Evolutionary conservation across 257 asterid genomes (phyloP).

Genomic region (Ophiorrhiza pumila): DNA sequence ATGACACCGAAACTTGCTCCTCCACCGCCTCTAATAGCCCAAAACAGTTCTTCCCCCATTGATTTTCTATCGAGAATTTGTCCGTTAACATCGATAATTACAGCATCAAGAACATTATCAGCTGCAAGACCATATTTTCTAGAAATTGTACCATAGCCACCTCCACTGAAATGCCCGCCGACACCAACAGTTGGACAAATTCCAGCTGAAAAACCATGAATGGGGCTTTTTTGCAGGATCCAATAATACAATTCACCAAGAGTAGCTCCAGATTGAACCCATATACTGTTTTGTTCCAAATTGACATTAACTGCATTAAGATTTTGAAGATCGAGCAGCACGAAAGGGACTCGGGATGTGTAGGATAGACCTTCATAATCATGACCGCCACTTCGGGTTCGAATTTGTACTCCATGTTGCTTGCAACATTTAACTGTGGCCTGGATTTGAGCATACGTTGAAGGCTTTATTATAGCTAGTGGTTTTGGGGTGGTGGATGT

Average conservation of each 20-base stretch:
- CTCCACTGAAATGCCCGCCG: slow-evolving; percentile 63
- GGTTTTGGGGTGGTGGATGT: neutral
- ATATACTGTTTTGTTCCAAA: slow-evolving; percentile 33
- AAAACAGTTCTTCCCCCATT: slow-evolving; percentile 63
- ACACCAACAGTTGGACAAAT: slow-evolving; percentile 49
- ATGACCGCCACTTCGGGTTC: slow-evolving; percentile 54
- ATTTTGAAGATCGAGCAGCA: slow-evolving; percentile 39
- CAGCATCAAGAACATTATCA: slow-evolving; percentile 46
- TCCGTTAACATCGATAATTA: slow-evolving; percentile 35
- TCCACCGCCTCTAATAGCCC: slow-evolving; percentile 75
- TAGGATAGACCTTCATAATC: slow-evolving; percentile 58
- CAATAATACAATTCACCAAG: slow-evolving; percentile 49
- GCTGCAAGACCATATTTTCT: slow-evolving; percentile 52
- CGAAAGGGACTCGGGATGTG: slow-evolving; percentile 29
- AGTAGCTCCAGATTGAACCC: slow-evolving; percentile 56
- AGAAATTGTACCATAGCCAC: slow-evolving; percentile 46
- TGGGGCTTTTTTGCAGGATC: slow-evolving; percentile 27
- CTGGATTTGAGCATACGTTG: slow-evolving; percentile 20
- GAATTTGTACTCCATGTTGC: slow-evolving; percentile 24
- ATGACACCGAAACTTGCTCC: slow-evolving; percentile 58
- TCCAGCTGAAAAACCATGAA: slow-evolving; percentile 47
- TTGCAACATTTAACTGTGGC: slow-evolving; percentile 35
- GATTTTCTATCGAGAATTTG: slow-evolving; percentile 34
- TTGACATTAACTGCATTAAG: slow-evolving; percentile 35
- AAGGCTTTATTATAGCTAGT: slow-evolving; percentile 1